Percentiles rank a stretch among this genome's conserved stretches.
Conservation (phyloP, 164 flowering plant genomes). For the Sedum album region DNA sequence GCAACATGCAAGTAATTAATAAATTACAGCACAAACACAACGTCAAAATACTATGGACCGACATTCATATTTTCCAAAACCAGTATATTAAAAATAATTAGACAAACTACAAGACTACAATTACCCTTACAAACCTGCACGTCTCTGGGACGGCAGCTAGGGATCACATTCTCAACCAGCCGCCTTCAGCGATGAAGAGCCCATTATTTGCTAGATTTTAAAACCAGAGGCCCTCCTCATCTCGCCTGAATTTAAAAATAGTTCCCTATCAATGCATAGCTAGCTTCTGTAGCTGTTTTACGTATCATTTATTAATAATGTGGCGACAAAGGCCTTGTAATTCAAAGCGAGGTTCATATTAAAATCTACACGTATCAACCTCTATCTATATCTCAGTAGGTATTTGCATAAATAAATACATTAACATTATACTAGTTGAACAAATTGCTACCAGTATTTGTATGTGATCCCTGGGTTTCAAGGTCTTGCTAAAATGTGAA, state of each 20-base stretch:
- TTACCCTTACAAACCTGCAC: not conserved
- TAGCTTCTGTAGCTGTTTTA: no score
- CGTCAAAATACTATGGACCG: not conserved
- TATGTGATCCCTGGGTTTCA: not conserved
- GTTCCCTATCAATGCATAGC: not conserved
- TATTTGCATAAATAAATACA: not conserved
- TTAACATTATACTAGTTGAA: not conserved
- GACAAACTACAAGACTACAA: not conserved
- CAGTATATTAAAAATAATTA: not conserved
- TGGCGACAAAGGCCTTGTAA: not conserved
- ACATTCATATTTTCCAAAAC: not conserved
- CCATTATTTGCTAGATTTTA: not conserved
- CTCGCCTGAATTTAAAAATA: not conserved
- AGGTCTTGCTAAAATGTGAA: not conserved
- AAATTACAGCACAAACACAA: no score
- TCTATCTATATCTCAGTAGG: conserved; percentile 1
- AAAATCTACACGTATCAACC: not conserved
- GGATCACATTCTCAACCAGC: conserved; percentile 2
- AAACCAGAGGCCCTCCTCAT: not conserved
- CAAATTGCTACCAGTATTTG: not conserved
- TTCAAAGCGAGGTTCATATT: not conserved
- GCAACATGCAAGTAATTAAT: not conserved
- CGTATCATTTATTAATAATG: not conserved
- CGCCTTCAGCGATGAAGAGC: not conserved
- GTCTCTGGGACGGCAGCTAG: not conserved